Evolutionary conservation across 2,329 filamentous ascomycete species (phyloP).

Genomic region (Fusarium nanum): DNA sequence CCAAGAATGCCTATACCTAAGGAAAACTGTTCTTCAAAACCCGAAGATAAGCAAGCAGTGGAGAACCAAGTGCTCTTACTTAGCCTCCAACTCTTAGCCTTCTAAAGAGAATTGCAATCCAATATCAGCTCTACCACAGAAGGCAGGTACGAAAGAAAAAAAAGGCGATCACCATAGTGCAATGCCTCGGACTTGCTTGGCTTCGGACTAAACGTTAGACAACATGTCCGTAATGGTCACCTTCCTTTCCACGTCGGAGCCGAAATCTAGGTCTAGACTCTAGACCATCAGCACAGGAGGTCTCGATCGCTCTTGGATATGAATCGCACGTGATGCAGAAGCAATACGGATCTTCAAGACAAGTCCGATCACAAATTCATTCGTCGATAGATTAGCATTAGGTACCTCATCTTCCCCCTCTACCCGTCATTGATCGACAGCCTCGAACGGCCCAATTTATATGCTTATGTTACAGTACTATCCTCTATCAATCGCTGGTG

Average conservation of each 20-base stretch:
- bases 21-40: background rate
- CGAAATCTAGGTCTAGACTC: slow-evolving; percentile 22
- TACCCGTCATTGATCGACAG: slow-evolving; percentile 28
- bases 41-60: background rate
- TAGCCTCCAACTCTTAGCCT: background rate
- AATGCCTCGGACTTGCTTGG: slow-evolving; percentile 3
- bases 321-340: slow-evolving; percentile 7
- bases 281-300: slow-evolving; percentile 10
- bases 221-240: background rate
- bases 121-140: slow-evolving; percentile 13
- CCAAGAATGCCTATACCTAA: background rate
- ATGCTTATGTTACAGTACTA: background rate
- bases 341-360: background rate
- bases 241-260: slow-evolving; percentile 18
- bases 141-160: slow-evolving; percentile 30
- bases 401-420: background rate
- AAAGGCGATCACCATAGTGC: background rate
- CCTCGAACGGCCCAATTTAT: slow-evolving; percentile 27
- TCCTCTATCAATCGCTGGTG: slow-evolving; percentile 1
- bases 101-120: slow-evolving; percentile 1
- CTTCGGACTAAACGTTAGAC: slow-evolving; percentile 1
- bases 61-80: background rate
- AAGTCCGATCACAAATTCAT: slow-evolving; percentile 1
- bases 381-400: background rate
- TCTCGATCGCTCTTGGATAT: slow-evolving; percentile 11